Conservation (phyloP, 768 basidiomycete species). For the Mycena amicta region DNA sequence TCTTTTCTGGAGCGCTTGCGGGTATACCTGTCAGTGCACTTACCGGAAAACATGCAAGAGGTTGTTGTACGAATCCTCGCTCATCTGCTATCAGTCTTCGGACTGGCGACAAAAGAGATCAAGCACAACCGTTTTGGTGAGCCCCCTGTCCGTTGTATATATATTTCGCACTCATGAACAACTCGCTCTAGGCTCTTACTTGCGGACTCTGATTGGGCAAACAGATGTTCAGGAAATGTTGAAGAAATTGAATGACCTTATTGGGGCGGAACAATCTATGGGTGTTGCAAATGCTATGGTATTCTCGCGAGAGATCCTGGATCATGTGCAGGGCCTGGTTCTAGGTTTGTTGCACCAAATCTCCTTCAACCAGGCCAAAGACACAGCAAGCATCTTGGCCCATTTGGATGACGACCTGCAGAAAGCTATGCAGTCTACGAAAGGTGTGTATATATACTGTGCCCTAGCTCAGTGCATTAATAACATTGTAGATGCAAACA, state of each 20-base stretch:
- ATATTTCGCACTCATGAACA: background rate
- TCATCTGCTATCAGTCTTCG: too few relatives aligned
- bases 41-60: too few relatives aligned
- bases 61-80: constrained; percentile 1
- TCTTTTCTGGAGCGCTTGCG: too few relatives aligned
- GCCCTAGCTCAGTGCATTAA: too few relatives aligned
- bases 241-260: background rate
- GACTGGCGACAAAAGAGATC: too few relatives aligned
- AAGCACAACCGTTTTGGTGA: constrained; percentile 1
- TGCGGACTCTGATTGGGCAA: background rate
- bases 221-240: background rate
- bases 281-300: background rate
- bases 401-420: too few relatives aligned
- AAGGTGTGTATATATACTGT: too few relatives aligned
- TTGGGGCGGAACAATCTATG: background rate
- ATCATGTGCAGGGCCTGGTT: background rate
- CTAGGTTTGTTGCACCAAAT: background rate
- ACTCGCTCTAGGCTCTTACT: background rate
- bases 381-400: too few relatives aligned
- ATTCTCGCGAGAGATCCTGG: background rate
- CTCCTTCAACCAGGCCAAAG: too few relatives aligned
- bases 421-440: too few relatives aligned
- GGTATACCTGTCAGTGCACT: too few relatives aligned
- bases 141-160: background rate
- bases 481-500: too few relatives aligned